Conservation (phyloP, 768 basidiomycete species). For the Mycena crocata region DNA sequence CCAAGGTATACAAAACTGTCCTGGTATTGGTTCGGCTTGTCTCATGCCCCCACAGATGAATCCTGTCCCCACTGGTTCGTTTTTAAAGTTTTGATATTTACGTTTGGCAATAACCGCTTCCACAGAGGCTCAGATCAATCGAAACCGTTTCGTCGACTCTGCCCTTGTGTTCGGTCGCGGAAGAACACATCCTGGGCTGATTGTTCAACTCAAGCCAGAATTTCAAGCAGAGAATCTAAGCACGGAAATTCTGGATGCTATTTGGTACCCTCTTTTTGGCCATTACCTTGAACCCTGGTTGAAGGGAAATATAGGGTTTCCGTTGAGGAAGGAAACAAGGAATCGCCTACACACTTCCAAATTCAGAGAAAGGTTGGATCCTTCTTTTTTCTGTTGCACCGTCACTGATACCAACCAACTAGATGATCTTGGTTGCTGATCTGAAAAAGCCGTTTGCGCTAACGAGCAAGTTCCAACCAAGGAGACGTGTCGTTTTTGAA, state of each 20-base stretch:
- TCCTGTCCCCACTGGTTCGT: constrained; percentile 16
- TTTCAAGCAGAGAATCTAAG: background rate
- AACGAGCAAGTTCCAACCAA: constrained; percentile 17
- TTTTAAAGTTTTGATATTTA: background rate
- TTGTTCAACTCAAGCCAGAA: constrained; percentile 20
- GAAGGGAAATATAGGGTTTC: background rate
- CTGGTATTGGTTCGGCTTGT: background rate
- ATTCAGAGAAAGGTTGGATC: constrained; percentile 11
- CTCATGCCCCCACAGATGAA: constrained; percentile 11
- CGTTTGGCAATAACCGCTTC: background rate
- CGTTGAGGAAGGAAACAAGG: constrained; percentile 12
- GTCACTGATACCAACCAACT: background rate
- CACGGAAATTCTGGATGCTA: background rate
- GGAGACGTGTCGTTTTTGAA: constrained; percentile 1
- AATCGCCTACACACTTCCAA: constrained; percentile 2
- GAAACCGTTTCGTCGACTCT: constrained; percentile 13
- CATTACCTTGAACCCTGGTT: background rate
- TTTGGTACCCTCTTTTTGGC: background rate
- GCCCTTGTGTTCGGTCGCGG: constrained; percentile 9
- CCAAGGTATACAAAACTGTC: constrained; percentile 10
- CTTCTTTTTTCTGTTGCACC: background rate
- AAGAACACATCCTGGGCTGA: background rate
- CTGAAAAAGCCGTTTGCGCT: constrained; percentile 4
- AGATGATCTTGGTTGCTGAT: constrained; percentile 11
- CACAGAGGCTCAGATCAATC: constrained; percentile 15